Evolutionary conservation across 1,284 basidiomycete genomes (phyloP).

Genomic region (Testicularia cyperi): DNA sequence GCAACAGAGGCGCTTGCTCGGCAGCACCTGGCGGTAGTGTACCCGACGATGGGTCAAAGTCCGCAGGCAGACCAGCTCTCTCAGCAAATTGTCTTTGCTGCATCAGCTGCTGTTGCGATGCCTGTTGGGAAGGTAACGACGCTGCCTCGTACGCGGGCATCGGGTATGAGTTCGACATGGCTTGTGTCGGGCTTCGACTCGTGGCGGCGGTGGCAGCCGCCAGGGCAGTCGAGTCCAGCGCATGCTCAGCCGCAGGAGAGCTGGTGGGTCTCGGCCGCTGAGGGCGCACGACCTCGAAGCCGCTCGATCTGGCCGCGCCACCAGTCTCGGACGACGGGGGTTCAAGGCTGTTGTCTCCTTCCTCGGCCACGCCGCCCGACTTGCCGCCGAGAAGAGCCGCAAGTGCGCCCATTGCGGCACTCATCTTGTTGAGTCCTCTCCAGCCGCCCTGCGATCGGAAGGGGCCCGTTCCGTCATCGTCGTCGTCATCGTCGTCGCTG

Average conservation of each 20-base stretch:
- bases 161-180: no score
- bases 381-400: conserved; percentile 13
- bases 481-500: conserved; percentile 13
- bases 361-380: conserved; percentile 6
- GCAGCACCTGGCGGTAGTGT: conserved; percentile 28
- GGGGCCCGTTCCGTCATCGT: conserved; percentile 2
- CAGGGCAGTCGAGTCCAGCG: conserved; percentile 24
- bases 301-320: conserved; percentile 12
- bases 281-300: conserved; percentile 45
- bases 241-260: conserved; percentile 13
- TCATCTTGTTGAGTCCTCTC: conserved; percentile 49
- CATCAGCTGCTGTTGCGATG: no score
- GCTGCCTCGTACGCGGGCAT: no score
- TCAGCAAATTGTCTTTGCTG: no score
- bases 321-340: conserved; percentile 28
- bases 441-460: conserved; percentile 32
- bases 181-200: no score
- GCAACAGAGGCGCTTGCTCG: conserved; percentile 23
- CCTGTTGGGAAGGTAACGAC: no score
- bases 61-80: no score
- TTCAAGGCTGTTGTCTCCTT: conserved; percentile 26
- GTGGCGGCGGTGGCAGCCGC: no score
- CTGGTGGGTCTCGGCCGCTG: conserved; percentile 20
- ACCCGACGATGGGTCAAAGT: conserved; percentile 19
- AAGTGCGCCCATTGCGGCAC: conserved; percentile 29